Base-by-base conservation (phyloP, 495 filamentous ascomycete genomes). In the Aspergillus ostianus region DNA sequence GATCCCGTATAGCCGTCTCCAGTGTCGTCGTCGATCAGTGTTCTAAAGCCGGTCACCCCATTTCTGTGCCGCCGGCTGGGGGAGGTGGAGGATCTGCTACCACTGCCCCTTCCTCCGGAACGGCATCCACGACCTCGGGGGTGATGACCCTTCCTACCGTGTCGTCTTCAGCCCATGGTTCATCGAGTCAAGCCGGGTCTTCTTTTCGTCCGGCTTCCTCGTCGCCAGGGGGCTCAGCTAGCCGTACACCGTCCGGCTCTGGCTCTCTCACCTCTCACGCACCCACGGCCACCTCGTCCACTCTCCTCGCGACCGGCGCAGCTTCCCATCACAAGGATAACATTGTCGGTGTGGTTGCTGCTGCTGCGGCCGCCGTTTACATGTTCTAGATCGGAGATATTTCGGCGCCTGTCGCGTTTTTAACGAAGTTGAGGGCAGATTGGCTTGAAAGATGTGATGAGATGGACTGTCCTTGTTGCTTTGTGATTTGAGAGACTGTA, bases 11-110 rank as follows among this genome's bases (percentile, higher is more conserved):
- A 77, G 74, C 68, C 53, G 76, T 76, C 36, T 76, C 72, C 58
- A 74, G 67, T 60, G 65, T 61, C 30, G 77, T 78, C 23, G 60
- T 69, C 17, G 55, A 58, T 0, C 57, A 73, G 55, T 80, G 77
- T 62, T 71, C 69, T 12, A 49, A 67, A 26, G 74, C 61, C 29
- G 72, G 77, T 47, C 67, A 74, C 57, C 74, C 77, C 41, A 76
- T 80, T 63, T 62, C 65, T 21, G 53, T 80, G 5, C 71, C 75
- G 18, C 70, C 73, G 4, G 60, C 73, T 30, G 66, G 58, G 17
- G 58, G 20, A 18, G 49, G 45, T 4, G 36, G 45, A 6, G 55
- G 46, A 32, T 72, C 71, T 45, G 58, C 70, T 41, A 56, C 53
- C 15, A 47, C 63, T 12, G 20, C 53, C 19, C 55, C 53, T 30